A percentile compares a stretch with the other conserved stretches of the same genome.
Evolutionary conservation across 306 rosid genomes (phyloP).

Genomic region (Rubus idaeus): DNA sequence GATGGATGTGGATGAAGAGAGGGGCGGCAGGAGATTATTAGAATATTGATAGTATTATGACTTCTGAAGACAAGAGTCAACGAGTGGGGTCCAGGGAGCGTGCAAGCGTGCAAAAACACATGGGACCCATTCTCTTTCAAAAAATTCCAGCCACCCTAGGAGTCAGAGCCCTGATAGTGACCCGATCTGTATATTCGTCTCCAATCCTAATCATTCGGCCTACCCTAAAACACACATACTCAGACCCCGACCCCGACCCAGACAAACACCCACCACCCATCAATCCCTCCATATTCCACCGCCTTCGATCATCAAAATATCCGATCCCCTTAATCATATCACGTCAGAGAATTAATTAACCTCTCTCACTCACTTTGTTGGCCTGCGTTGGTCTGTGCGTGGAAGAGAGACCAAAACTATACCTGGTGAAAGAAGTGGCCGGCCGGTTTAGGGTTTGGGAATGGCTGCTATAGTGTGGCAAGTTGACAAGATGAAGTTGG

Average conservation of each 20-base stretch:
- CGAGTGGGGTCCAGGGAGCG: constrained; percentile 68
- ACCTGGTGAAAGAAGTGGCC: not conserved
- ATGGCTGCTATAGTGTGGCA: not conserved
- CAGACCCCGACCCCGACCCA: not conserved
- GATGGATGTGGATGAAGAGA: not conserved
- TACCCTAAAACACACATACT: constrained; percentile 2
- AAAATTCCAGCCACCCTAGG: constrained; percentile 31
- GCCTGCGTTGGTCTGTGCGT: not conserved
- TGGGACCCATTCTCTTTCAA: constrained; percentile 37
- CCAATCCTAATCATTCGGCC: constrained; percentile 37
- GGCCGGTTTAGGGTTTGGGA: not conserved
- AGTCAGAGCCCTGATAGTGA: constrained; percentile 92
- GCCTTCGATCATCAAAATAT: constrained; percentile 2
- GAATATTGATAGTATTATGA: constrained; percentile 17
- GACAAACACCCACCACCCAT: not conserved
- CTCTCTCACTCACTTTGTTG: not conserved
- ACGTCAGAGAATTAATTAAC: not conserved
- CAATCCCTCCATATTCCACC: not conserved
- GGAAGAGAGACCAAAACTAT: constrained; percentile 9
- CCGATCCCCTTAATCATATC: not conserved
- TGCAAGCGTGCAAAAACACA: constrained; percentile 81
- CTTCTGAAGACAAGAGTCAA: constrained; percentile 32
- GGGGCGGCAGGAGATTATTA: constrained; percentile 25
- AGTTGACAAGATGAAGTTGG: not conserved
- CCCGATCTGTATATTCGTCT: constrained; percentile 37